phyloP scores from a whole-genome alignment of 2,329 filamentous ascomycete species.

The Colletotrichum liriopes region DNA sequence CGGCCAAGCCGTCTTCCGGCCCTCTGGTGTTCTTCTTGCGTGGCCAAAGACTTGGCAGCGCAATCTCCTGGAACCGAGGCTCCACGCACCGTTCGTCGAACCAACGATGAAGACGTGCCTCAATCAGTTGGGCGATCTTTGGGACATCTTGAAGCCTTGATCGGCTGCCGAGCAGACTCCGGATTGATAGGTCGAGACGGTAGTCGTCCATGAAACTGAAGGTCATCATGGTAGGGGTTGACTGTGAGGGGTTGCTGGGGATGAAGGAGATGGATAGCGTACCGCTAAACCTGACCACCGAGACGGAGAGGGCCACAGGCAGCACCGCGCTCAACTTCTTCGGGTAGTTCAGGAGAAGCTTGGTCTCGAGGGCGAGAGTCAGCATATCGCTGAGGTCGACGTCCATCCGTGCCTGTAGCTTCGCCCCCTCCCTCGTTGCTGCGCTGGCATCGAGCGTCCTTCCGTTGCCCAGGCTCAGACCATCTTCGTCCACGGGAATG shows the following conservation, averaged over 20 bases:
- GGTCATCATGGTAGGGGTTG: slow-evolving; percentile 88
- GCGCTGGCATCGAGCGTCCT: slow-evolving; percentile 67
- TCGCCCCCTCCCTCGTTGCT: slow-evolving; percentile 75
- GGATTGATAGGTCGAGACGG: slow-evolving; percentile 84
- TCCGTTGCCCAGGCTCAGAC: slow-evolving; percentile 68
- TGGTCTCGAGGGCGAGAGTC: slow-evolving; percentile 94
- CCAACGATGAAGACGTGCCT: slow-evolving; percentile 86
- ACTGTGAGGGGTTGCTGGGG: slow-evolving; percentile 78
- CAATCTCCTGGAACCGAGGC: slow-evolving; percentile 89
- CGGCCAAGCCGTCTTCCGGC: slow-evolving; percentile 72
- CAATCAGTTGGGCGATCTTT: slow-evolving; percentile 89
- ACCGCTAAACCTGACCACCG: slow-evolving; percentile 93
- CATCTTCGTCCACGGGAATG: slow-evolving; percentile 90
- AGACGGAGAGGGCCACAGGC: slow-evolving; percentile 92
- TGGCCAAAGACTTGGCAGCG: slow-evolving; percentile 86
- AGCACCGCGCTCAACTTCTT: slow-evolving; percentile 90
- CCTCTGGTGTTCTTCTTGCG: slow-evolving; percentile 87
- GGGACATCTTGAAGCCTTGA: slow-evolving; percentile 87
- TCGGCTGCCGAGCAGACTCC: slow-evolving; percentile 84
- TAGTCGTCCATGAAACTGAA: slow-evolving; percentile 96
- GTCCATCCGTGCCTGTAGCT: slow-evolving; percentile 95
- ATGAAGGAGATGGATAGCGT: slow-evolving; percentile 95
- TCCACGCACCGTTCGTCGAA: slow-evolving; percentile 91
- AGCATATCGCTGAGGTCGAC: slow-evolving; percentile 97
- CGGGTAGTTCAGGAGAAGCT: slow-evolving; percentile 93